Conservation (phyloP, 257 asterid species). For the Salvia rosmarinus region DNA sequence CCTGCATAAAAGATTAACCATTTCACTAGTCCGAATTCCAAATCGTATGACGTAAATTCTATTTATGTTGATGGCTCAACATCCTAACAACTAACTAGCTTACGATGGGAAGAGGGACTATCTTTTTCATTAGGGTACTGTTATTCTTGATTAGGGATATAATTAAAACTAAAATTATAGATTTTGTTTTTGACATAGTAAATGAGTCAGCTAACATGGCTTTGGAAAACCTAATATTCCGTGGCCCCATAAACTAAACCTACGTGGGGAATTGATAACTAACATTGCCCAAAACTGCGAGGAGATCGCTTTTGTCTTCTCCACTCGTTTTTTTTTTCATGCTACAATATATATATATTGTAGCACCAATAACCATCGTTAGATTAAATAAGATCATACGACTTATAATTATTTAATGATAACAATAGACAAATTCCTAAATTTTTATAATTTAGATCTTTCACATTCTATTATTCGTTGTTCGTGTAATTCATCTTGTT, state of each 20-base stretch:
- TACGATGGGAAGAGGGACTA: constrained; percentile 25
- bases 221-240: constrained; percentile 31
- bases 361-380: too few species aligned
- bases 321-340: constrained; percentile 35
- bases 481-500: too few species aligned
- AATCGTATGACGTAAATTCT: background rate
- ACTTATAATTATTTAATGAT: too few species aligned
- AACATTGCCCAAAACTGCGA: constrained; percentile 29
- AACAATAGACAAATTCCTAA: too few species aligned
- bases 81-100: constrained; percentile 47
- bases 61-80: constrained; percentile 55
- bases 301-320: constrained; percentile 29
- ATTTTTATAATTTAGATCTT: too few species aligned
- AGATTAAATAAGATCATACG: too few species aligned
- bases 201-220: constrained; percentile 7
- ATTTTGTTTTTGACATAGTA: background rate
- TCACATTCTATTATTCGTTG: too few species aligned
- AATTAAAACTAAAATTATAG: too few species aligned
- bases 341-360: constrained; percentile 19
- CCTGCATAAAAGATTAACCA: background rate
- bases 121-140: constrained; percentile 27
- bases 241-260: constrained; percentile 38
- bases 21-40: background rate
- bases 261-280: constrained; percentile 31
- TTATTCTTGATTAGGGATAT: constrained; percentile 36